Conservation (phyloP, 495 filamentous ascomycete genomes). For the Friedmanniomyces simplex region DNA sequence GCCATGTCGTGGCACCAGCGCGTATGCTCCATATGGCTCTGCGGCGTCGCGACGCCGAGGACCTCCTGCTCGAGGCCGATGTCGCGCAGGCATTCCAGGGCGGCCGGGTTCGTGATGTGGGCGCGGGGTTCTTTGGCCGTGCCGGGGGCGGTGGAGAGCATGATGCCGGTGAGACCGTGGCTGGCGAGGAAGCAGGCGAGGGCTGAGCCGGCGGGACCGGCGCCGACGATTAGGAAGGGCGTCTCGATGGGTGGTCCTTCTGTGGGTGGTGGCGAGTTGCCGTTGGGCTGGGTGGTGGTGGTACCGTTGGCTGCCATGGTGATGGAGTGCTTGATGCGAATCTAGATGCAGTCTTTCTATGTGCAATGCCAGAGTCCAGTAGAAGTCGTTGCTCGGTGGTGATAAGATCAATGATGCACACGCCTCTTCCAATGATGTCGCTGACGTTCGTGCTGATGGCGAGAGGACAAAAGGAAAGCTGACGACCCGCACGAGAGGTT, state of each 20-base stretch:
- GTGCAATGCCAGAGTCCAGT: too few relatives aligned
- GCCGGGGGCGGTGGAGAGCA: constrained; percentile 37
- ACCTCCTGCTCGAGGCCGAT: constrained; percentile 44
- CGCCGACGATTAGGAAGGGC: constrained; percentile 44
- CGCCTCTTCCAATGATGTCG: background rate
- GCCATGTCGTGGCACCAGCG: constrained; percentile 45
- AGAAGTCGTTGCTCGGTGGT: too few relatives aligned
- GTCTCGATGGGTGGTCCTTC: constrained; percentile 30
- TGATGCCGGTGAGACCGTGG: constrained; percentile 41
- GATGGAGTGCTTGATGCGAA: background rate
- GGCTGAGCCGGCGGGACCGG: constrained; percentile 45
- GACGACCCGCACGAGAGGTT: background rate
- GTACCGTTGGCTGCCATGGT: constrained; percentile 5
- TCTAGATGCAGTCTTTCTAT: too few relatives aligned
- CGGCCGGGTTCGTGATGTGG: constrained; percentile 53
- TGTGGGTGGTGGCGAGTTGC: background rate
- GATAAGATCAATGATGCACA: too few relatives aligned
- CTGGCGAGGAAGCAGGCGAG: constrained; percentile 45
- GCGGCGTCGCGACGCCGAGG: constrained; percentile 29
- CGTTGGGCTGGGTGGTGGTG: background rate
- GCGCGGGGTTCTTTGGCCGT: constrained; percentile 45
- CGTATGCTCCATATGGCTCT: constrained; percentile 39
- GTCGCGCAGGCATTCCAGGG: constrained; percentile 46
- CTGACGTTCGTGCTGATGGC: background rate
- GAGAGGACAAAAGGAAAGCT: background rate